Percentiles rank a stretch among this genome's conserved stretches.
phyloP scores from a whole-genome alignment of 2,329 filamentous ascomycete genomes.

The Anthostomella pinea region DNA sequence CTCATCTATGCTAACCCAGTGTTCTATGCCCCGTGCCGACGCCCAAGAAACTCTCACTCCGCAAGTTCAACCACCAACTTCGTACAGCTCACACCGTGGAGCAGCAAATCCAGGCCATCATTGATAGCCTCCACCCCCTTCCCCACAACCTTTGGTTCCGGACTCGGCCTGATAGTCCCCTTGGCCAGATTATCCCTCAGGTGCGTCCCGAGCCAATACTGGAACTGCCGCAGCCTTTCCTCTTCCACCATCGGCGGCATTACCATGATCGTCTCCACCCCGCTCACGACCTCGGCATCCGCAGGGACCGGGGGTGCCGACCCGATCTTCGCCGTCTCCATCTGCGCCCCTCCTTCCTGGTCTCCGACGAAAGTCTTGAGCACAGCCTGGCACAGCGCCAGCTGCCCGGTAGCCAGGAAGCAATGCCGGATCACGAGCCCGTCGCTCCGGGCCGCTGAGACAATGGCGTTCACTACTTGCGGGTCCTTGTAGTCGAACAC shows the following conservation, averaged over 20 bases:
- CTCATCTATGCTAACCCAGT: too few relatives aligned
- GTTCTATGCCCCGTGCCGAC: too few relatives aligned
- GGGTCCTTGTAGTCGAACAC: constrained; percentile 41
- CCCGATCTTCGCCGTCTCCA: constrained; percentile 30
- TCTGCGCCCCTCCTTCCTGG: neutral
- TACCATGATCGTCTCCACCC: constrained; percentile 38
- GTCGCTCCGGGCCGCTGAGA: constrained; percentile 35
- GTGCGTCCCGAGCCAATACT: constrained; percentile 40
- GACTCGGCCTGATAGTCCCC: constrained; percentile 36
- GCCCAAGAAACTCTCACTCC: neutral
- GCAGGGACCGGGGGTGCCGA: constrained; percentile 36
- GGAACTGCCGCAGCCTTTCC: constrained; percentile 36
- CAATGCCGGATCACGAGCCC: constrained; percentile 37
- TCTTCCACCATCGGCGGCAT: constrained; percentile 33
- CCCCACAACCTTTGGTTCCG: constrained; percentile 35
- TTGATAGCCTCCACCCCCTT: constrained; percentile 37
- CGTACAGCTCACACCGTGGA: constrained; percentile 39
- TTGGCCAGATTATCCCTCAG: constrained; percentile 32
- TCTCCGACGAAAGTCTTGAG: constrained; percentile 32
- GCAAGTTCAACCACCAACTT: constrained; percentile 42
- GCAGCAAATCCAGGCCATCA: constrained; percentile 34
- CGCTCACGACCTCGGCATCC: constrained; percentile 28
- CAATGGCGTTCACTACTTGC: constrained; percentile 30
- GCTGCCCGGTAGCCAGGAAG: constrained; percentile 39
- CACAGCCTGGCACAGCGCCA: constrained; percentile 35